Evolutionary conservation across 768 basidiomycete genomes (phyloP).

Genomic region (Hortiboletus campestris): DNA sequence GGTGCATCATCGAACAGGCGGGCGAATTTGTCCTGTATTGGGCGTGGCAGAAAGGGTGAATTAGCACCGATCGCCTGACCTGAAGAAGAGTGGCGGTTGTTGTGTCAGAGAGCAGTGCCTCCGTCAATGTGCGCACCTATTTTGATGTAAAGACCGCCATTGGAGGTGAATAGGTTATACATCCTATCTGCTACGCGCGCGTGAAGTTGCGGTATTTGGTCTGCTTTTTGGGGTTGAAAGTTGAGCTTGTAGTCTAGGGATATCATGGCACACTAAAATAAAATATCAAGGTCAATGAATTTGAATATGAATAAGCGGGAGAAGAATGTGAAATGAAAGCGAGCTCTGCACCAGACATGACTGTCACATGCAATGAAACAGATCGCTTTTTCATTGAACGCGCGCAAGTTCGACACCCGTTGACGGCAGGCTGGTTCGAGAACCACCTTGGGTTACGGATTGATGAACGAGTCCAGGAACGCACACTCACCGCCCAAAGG

Average conservation of each 20-base stretch:
- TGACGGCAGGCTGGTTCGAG: background rate
- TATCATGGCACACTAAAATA: conserved; percentile 58
- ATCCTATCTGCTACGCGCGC: conserved; percentile 80
- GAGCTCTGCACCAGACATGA: background rate
- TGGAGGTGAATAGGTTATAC: conserved; percentile 71
- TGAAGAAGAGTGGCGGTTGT: conserved; percentile 6
- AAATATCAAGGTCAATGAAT: background rate
- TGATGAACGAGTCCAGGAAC: background rate
- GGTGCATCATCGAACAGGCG: conserved; percentile 89
- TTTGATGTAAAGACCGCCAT: conserved; percentile 86
- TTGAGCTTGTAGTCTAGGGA: conserved; percentile 86
- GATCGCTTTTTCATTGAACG: background rate
- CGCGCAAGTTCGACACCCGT: background rate
- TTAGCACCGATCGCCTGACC: conserved; percentile 84
- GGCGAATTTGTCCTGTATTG: conserved; percentile 80
- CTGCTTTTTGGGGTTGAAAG: conserved; percentile 70
- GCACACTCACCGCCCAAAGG: conserved; percentile 43
- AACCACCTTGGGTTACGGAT: background rate
- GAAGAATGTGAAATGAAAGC: background rate
- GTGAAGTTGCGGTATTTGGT: conserved; percentile 77
- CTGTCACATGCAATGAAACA: background rate
- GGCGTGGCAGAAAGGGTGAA: conserved; percentile 77
- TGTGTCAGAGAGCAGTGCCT: background rate
- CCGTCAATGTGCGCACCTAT: conserved; percentile 46
- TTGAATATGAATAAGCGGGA: background rate